Evolutionary conservation across 305 asterid genomes (phyloP), one percentile per base, ranked within the genome.

Genomic region (Ilex paraguariensis): DNA sequence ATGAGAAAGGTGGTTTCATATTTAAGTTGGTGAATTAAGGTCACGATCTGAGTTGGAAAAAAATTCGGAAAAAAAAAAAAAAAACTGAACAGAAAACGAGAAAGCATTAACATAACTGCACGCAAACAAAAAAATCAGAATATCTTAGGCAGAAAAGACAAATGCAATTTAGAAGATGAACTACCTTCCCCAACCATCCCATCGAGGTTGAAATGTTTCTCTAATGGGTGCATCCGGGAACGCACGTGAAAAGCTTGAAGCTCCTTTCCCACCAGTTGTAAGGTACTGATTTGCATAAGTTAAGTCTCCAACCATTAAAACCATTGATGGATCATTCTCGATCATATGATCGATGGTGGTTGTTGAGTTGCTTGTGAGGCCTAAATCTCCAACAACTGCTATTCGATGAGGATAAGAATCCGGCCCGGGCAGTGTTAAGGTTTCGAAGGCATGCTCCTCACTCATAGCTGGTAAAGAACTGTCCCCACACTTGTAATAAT

Each of bases 111-210:
- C 28, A 21, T 21, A 21, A 21, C 28, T 36, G 6, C 42, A 36
- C 42, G 42, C 42, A 36, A 36, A 36, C 42, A 4, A 2, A 36
- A 3, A 36, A 36, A 36, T 8, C 9, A 4, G 42, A 36, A 36
- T 36, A 8, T 5, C 42, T 5, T 36, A 8, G 42, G 1, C 42
- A 36, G 42, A 36, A 36, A 36, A 36, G 2, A 36, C 9, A 4
- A 36, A 36, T 5, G 42, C 1, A 36, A 36, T 36, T 36, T 36
- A 8, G 42, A 36, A 36, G 42, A 36, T 8, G 9, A 36, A 36
- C 42, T 64, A 90, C 97, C 97, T 87, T 67, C 95, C 95, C 97
- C 95, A 90, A 16, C 79, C 94, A 49, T 90, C 97, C 97, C 97
- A 87, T 31, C 95, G 87, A 46, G 97, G 95, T 54, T 87, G 97